These are phyloP conservation scores for Colletotrichum incanum DNA, from an alignment of 2,329 filamentous ascomycete species.

Conservation along the genomic window DNA sequence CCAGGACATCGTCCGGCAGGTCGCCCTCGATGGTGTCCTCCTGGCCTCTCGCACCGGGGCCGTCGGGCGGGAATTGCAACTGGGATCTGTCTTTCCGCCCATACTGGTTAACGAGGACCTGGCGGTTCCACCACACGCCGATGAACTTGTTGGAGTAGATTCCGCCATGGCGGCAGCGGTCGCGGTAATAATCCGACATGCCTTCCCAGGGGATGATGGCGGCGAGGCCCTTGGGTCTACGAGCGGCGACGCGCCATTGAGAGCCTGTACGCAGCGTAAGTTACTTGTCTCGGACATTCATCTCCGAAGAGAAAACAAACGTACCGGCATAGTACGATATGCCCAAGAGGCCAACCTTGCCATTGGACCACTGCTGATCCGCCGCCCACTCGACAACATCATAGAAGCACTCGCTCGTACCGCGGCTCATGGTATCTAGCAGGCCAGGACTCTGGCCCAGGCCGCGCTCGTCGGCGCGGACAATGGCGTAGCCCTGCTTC, in stretches of 20 bases:
- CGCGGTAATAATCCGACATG: slow-evolving; percentile 69
- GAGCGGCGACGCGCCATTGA: slow-evolving; percentile 66
- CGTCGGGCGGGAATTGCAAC: slow-evolving; percentile 34
- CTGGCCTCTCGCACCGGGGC: slow-evolving; percentile 57
- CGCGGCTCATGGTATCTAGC: slow-evolving; percentile 65
- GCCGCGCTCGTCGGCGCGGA: slow-evolving; percentile 68
- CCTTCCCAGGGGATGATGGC: slow-evolving; percentile 69
- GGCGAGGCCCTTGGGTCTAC: slow-evolving; percentile 61
- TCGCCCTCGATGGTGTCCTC: slow-evolving; percentile 72
- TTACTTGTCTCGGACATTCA: background rate
- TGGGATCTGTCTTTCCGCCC: slow-evolving; percentile 64
- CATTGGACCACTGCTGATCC: slow-evolving; percentile 62
- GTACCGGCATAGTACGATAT: slow-evolving; percentile 62
- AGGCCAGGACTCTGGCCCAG: slow-evolving; percentile 63
- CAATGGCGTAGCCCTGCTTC: slow-evolving; percentile 66
- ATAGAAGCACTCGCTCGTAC: slow-evolving; percentile 64
- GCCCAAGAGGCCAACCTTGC: slow-evolving; percentile 65
- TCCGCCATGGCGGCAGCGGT: slow-evolving; percentile 73
- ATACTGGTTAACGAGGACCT: slow-evolving; percentile 79
- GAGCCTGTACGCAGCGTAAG: slow-evolving; percentile 50
- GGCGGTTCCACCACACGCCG: slow-evolving; percentile 77
- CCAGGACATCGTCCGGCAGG: slow-evolving; percentile 67
- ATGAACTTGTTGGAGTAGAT: slow-evolving; percentile 74
- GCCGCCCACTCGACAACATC: slow-evolving; percentile 67
- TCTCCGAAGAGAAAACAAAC: background rate